These are phyloP conservation scores for Talaromyces atroroseus DNA, from an alignment of 2,329 filamentous ascomycete species.

Conservation along the genomic window DNA sequence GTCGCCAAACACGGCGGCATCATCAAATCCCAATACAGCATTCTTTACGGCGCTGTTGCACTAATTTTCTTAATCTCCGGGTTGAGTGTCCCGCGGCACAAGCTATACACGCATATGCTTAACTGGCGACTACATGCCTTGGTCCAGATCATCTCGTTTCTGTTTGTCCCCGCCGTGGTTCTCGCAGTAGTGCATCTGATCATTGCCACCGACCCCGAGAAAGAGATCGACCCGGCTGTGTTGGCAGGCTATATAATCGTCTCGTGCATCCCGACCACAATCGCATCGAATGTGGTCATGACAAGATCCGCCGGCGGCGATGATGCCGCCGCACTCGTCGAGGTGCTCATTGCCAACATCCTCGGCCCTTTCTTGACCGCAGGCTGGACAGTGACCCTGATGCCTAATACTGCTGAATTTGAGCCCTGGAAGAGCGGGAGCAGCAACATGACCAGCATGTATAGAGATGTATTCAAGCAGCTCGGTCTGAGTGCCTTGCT, in stretches of 20 bases:
- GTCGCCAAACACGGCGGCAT: conserved; percentile 42
- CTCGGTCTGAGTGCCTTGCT: conserved; percentile 62
- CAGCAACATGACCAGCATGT: conserved; percentile 55
- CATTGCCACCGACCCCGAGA: conserved; percentile 41
- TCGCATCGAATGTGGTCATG: conserved; percentile 70
- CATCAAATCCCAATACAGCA: conserved; percentile 37
- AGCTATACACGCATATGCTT: conserved; percentile 56
- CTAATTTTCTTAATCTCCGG: conserved; percentile 68
- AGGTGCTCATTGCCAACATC: conserved; percentile 66
- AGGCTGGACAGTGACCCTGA: conserved; percentile 52
- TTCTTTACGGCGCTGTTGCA: conserved; percentile 64
- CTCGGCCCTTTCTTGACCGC: conserved; percentile 64
- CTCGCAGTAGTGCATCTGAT: conserved; percentile 52
- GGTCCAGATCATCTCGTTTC: conserved; percentile 62
- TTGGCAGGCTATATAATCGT: conserved; percentile 63
- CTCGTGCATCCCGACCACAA: conserved; percentile 66
- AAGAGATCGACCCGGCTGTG: conserved; percentile 55
- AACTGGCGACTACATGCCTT: conserved; percentile 65
- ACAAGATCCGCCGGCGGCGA: conserved; percentile 64
- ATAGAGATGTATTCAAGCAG: conserved; percentile 62
- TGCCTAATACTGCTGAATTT: conserved; percentile 40
- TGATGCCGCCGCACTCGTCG: conserved; percentile 59
- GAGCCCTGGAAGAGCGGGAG: conserved; percentile 40
- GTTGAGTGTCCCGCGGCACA: conserved; percentile 59
- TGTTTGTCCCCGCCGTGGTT: conserved; percentile 60